Evolutionary conservation across 2,329 filamentous ascomycete species (phyloP), one percentile per base, ranked within the genome.

Genomic region (Alternaria sp.): DNA sequence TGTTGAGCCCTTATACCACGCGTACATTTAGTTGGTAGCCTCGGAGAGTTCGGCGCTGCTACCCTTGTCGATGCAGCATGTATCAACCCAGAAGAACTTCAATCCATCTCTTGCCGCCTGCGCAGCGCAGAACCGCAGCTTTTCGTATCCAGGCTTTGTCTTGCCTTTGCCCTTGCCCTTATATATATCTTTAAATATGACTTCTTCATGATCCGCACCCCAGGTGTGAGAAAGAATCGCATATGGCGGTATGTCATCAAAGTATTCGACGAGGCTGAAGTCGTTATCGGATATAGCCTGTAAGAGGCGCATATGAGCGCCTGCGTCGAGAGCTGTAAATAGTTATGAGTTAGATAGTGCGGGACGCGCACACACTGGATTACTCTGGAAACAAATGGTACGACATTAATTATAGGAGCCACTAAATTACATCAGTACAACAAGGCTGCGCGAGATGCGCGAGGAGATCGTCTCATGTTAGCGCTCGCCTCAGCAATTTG

Each of bases 151-250:
- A 16, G 8, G 9, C 5, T 58, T 58, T 3, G 9, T 22, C 6
- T 16, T 30, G 18, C 6, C 24, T 26, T 26, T 26, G 0, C 18
- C 44, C 18, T 48, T 58, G 18, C 49, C 42, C 8, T 51, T 30
- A 14, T 32, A 48, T 14, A 54, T n/a, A 7, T 58, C 49, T 3
- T 41, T 24, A 20, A 47, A 43, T 4, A 32, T 53, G 5, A 58
- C 48, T 28, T 58, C 49, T 5, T 58, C 48, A 9, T 57, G n/a
- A n/a, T 51, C 41, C 3, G 30, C 18, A 8, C 47, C 53, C 58
- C 58, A 61, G 2, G 53, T 61, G n/a, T 61, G 58, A 4, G 53
- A 61, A 4, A 61, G 36, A 18, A 57, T 57, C 7, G 58, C 58
- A 20, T 61, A 61, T 12, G 46, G 28, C 7, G 52, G 46, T 9